Evolutionary conservation across 2,329 filamentous ascomycete species (phyloP).

Genomic region (Aspergillus hortae): DNA sequence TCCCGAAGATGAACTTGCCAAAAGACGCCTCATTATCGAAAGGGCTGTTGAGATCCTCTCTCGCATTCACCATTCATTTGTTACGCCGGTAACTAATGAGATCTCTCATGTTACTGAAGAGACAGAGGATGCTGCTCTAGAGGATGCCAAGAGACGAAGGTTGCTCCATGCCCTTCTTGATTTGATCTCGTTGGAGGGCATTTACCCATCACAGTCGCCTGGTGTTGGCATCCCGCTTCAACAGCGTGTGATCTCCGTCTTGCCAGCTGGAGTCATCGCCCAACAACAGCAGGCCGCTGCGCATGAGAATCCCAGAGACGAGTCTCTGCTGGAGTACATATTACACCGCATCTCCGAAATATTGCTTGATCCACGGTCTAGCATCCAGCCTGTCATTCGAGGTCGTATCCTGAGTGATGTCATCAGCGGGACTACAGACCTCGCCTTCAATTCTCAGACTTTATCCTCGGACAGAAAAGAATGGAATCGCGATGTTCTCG

Average conservation of each 20-base stretch:
- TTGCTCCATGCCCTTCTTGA: constrained; percentile 40
- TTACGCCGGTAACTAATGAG: constrained; percentile 16
- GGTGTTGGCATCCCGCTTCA: constrained; percentile 44
- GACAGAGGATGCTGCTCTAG: constrained; percentile 29
- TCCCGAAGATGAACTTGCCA: constrained; percentile 12
- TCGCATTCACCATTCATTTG: constrained; percentile 34
- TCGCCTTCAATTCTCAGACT: constrained; percentile 35
- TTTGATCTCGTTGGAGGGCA: constrained; percentile 42
- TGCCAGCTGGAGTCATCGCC: constrained; percentile 42
- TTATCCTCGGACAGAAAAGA: constrained; percentile 13
- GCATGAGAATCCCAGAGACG: constrained; percentile 23
- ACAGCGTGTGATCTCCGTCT: constrained; percentile 41
- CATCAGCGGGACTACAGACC: constrained; percentile 36
- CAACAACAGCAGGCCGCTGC: constrained; percentile 23
- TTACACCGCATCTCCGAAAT: constrained; percentile 27
- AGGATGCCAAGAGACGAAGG: constrained; percentile 41
- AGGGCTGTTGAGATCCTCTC: constrained; percentile 32
- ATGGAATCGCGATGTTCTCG: constrained; percentile 21
- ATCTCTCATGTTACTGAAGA: constrained; percentile 1
- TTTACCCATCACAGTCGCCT: constrained; percentile 41
- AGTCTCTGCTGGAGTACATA: constrained; percentile 29
- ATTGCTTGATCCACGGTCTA: constrained; percentile 28
- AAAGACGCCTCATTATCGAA: constrained; percentile 28
- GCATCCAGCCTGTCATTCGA: constrained; percentile 38
- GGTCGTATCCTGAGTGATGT: constrained; percentile 41